Conservation (phyloP, 2,329 filamentous ascomycete genomes). For the Byssothecium circinans region DNA sequence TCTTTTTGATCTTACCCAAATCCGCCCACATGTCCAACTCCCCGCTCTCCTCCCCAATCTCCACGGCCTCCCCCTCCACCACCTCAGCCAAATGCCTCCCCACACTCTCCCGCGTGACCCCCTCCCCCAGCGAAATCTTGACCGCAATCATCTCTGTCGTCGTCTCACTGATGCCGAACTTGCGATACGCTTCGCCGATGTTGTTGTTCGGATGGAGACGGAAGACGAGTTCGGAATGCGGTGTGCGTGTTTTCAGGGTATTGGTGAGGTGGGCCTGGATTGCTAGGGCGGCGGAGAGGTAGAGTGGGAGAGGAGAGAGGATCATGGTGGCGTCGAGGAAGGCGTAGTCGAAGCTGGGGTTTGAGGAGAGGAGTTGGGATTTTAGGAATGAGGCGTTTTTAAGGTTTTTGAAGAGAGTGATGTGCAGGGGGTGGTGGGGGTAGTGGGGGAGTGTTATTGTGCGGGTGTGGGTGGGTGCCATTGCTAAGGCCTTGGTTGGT, state of each 20-base stretch:
- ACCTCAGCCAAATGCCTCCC: slow-evolving; percentile 24
- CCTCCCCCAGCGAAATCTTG: slow-evolving; percentile 62
- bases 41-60: slow-evolving; percentile 19
- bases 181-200: slow-evolving; percentile 88
- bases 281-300: slow-evolving; percentile 78
- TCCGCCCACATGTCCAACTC: slow-evolving; percentile 56
- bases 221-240: slow-evolving; percentile 86
- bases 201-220: slow-evolving; percentile 81
- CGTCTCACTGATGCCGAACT: slow-evolving; percentile 75
- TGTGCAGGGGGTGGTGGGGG: slow-evolving; percentile 68
- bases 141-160: slow-evolving; percentile 76
- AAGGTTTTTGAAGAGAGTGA: slow-evolving; percentile 75
- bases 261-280: slow-evolving; percentile 64
- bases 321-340: slow-evolving; percentile 84
- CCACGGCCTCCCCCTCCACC: slow-evolving; percentile 30
- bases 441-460: slow-evolving; percentile 75
- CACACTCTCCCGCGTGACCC: slow-evolving; percentile 30
- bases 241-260: slow-evolving; percentile 69
- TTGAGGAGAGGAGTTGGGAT: slow-evolving; percentile 80
- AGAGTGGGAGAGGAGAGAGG: slow-evolving; percentile 70
- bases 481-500: too few relatives aligned
- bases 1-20: slow-evolving; percentile 71
- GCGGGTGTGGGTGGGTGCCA: slow-evolving; percentile 66
- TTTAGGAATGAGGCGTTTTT: slow-evolving; percentile 77
- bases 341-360: slow-evolving; percentile 86